Evolutionary conservation across 2,329 filamentous ascomycete species (phyloP).

Genomic region (Ascocoryne sarcoides): DNA sequence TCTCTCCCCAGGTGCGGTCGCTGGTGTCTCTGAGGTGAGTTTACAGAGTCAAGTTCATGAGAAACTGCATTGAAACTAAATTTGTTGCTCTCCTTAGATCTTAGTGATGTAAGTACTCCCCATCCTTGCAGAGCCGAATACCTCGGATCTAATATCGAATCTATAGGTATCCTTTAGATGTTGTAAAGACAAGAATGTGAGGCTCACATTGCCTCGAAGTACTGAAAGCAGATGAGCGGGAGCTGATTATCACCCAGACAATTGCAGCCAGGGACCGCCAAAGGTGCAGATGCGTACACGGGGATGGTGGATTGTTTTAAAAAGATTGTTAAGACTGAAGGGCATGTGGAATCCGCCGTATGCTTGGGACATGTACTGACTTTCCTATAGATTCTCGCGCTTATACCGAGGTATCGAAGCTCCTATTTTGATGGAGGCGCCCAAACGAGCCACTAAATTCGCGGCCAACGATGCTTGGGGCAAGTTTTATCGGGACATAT

Average conservation of each 20-base stretch:
- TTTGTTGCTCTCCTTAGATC: constrained; percentile 48
- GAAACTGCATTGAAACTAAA: constrained; percentile 11
- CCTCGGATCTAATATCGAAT: constrained; percentile 5
- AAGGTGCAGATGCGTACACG: constrained; percentile 78
- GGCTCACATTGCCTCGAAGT: constrained; percentile 25
- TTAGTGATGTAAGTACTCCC: constrained; percentile 62
- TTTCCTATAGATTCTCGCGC: constrained; percentile 58
- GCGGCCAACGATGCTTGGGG: constrained; percentile 99
- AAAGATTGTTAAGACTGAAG: constrained; percentile 95
- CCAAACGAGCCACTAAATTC: constrained; percentile 96
- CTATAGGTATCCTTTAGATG: constrained; percentile 91
- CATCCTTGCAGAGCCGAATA: constrained; percentile 3
- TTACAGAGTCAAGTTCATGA: neutral
- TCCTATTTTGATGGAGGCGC: constrained; percentile 95
- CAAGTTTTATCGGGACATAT: constrained; percentile 80
- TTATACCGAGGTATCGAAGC: constrained; percentile 94
- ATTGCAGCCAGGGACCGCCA: constrained; percentile 66
- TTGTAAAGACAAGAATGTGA: constrained; percentile 96
- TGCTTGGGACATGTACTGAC: constrained; percentile 2
- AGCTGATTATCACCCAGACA: constrained; percentile 47
- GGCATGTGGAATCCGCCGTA: constrained; percentile 44
- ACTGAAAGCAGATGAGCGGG: constrained; percentile 9
- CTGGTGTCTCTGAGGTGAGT: constrained; percentile 92
- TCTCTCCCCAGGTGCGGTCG: constrained; percentile 63
- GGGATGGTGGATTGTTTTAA: constrained; percentile 97